These are phyloP conservation scores for Fusarium chuoi DNA, from an alignment of 2,329 filamentous ascomycete genomes.

Conservation along the genomic window DNA sequence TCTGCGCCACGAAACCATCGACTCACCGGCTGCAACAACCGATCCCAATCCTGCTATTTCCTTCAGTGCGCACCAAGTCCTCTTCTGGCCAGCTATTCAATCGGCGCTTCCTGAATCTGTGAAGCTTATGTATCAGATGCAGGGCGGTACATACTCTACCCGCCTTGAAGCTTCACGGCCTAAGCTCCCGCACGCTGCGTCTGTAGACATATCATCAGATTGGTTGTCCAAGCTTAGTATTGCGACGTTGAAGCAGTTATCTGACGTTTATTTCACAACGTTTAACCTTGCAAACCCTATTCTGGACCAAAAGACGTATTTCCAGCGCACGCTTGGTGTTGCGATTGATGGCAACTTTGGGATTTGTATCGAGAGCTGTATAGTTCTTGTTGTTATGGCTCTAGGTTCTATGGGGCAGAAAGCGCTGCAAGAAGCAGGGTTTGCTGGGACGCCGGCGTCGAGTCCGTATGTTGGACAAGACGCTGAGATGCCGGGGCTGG, in stretches of 20 bases:
- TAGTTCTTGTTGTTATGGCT: slow-evolving; percentile 23
- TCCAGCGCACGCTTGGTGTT: slow-evolving; percentile 21
- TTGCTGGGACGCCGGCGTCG: background rate
- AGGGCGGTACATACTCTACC: slow-evolving; percentile 9
- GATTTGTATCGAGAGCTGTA: slow-evolving; percentile 25
- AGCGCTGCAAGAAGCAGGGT: slow-evolving; percentile 6
- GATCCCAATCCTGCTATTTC: slow-evolving; percentile 23
- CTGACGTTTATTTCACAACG: slow-evolving; percentile 27
- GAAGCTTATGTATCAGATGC: slow-evolving; percentile 28
- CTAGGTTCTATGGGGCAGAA: slow-evolving; percentile 10
- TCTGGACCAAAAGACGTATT: slow-evolving; percentile 32
- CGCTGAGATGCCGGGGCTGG: slow-evolving; percentile 1
- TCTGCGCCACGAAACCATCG: slow-evolving; percentile 3
- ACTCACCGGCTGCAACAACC: background rate
- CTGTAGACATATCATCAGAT: background rate
- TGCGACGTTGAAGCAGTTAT: slow-evolving; percentile 22
- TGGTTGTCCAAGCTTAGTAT: slow-evolving; percentile 9
- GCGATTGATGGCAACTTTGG: slow-evolving; percentile 31
- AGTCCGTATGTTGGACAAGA: background rate
- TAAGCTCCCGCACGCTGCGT: slow-evolving; percentile 4
- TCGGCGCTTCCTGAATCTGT: slow-evolving; percentile 4
- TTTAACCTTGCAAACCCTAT: slow-evolving; percentile 26
- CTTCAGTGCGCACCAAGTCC: slow-evolving; percentile 17
- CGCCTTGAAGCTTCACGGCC: slow-evolving; percentile 13
- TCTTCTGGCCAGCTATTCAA: slow-evolving; percentile 28